phyloP scores from a whole-genome alignment of 768 basidiomycete species.

The Dacryopinax primogenitus region DNA sequence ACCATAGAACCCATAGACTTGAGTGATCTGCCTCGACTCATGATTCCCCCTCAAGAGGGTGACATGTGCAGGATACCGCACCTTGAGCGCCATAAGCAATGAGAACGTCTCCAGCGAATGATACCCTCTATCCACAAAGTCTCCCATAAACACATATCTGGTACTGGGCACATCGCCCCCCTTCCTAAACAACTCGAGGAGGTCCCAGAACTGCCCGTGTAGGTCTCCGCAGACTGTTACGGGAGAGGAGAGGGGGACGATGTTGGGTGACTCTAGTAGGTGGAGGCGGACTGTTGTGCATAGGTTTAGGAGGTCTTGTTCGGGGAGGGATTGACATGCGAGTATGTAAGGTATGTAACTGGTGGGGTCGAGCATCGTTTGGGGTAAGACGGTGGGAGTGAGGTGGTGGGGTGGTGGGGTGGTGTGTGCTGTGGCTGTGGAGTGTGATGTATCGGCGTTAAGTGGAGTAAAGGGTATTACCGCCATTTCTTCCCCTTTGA shows the following conservation, averaged over 20 bases:
- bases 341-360: conserved; percentile 23
- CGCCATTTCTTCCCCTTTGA: no score
- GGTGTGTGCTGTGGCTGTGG: background rate
- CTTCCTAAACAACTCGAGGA: conserved; percentile 28
- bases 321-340: conserved; percentile 30
- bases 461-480: no score
- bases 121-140: conserved; percentile 94
- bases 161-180: conserved; percentile 27
- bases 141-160: conserved; percentile 42
- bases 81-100: conserved; percentile 76
- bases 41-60: conserved; percentile 90
- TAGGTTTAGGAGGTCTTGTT: conserved; percentile 29
- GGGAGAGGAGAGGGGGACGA: conserved; percentile 31
- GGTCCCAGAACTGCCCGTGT: conserved; percentile 35
- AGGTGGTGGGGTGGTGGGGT: conserved; percentile 6
- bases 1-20: conserved; percentile 99
- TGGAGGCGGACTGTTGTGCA: conserved; percentile 28
- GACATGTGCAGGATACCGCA: conserved; percentile 84
- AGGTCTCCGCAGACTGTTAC: conserved; percentile 36
- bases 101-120: conserved; percentile 94
- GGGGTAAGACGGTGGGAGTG: background rate
- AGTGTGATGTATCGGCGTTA: no score
- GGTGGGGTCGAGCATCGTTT: conserved; percentile 12
- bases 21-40: conserved; percentile 93
- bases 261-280: conserved; percentile 33